phyloP scores from a whole-genome alignment of 1,284 basidiomycete species.

The Trichosporon sp. region DNA sequence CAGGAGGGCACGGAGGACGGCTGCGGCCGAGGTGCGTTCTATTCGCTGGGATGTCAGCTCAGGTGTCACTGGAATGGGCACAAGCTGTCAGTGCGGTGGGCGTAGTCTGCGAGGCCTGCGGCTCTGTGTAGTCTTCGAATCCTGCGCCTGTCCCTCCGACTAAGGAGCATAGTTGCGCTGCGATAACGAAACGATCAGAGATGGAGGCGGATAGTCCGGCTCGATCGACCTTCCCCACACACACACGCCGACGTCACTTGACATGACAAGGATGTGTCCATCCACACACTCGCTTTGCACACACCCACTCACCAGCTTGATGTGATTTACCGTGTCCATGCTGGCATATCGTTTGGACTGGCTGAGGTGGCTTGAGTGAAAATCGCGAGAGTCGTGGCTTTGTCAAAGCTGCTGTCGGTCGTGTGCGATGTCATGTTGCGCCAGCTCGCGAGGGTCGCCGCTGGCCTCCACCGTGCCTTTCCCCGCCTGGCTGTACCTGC shows the following conservation, averaged over 20 bases:
- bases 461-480: background rate
- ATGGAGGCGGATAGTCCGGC: no score
- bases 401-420: background rate
- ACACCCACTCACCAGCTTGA: slow-evolving; percentile 20
- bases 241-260: background rate
- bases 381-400: background rate
- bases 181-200: no score
- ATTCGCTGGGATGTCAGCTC: slow-evolving; percentile 15
- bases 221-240: no score
- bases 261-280: background rate
- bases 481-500: background rate
- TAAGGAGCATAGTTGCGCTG: no score
- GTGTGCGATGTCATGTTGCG: background rate
- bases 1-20: slow-evolving; percentile 31
- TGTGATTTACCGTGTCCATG: slow-evolving; percentile 31
- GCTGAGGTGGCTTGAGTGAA: background rate
- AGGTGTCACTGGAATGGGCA: no score
- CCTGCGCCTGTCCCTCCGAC: no score
- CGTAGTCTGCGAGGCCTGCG: no score
- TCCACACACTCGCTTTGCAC: background rate
- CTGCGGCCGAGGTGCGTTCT: slow-evolving; percentile 25
- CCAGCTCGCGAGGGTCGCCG: no score
- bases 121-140: no score
- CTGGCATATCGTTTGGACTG: slow-evolving; percentile 3
- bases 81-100: no score